Conservation (phyloP, 306 rosid species). For the Casuarina glauca region DNA sequence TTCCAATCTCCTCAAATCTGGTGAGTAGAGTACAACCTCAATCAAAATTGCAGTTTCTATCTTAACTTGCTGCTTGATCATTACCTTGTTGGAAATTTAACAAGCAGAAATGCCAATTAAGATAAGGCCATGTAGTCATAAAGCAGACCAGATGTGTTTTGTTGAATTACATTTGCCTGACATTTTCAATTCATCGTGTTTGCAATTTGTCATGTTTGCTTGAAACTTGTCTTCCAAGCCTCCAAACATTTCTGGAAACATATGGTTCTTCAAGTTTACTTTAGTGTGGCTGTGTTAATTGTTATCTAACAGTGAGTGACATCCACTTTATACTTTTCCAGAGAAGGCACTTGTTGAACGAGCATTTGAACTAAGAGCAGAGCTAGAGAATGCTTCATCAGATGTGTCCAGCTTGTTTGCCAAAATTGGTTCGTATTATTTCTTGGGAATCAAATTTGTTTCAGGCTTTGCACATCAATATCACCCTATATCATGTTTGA, state of each 20-base stretch:
- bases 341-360: slow-evolving; percentile 87
- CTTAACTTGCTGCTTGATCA: not conserved
- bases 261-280: not conserved
- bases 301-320: not conserved
- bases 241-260: not conserved
- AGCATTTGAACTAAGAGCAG: slow-evolving; percentile 85
- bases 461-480: slow-evolving; percentile 5
- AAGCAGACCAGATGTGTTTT: no score
- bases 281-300: not conserved
- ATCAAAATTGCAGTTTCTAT: not conserved
- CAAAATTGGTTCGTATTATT: slow-evolving; percentile 75
- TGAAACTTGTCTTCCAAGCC: no score
- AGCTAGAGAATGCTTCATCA: slow-evolving; percentile 95
- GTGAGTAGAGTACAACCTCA: slow-evolving; percentile 40
- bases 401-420: slow-evolving; percentile 85
- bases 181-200: no score
- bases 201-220: no score
- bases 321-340: slow-evolving; percentile 29
- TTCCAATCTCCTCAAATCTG: slow-evolving; percentile 86
- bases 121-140: no score
- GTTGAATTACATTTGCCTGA: no score
- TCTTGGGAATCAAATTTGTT: not conserved
- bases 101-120: no score
- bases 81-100: not conserved
- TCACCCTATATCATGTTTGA: slow-evolving; percentile 8